Evolutionary conservation across 345 rosid species (phyloP).

Genomic region (Populus simonii): DNA sequence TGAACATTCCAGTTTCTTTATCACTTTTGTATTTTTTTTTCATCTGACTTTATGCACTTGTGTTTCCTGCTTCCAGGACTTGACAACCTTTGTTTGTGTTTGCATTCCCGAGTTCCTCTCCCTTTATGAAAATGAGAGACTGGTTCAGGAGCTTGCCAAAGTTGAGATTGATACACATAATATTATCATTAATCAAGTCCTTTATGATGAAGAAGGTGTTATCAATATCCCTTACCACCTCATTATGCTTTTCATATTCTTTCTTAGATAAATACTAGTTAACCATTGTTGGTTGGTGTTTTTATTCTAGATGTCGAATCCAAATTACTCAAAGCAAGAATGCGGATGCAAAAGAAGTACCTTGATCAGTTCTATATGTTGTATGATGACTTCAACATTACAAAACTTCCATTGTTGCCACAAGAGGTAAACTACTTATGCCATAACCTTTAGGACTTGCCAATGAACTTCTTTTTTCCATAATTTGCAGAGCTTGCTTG

Average conservation of each 20-base stretch:
- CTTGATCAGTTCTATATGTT: conserved; percentile 97
- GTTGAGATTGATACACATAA: conserved; percentile 97
- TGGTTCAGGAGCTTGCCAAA: conserved; percentile 97
- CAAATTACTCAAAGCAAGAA: conserved; percentile 87
- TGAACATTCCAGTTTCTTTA: neutral
- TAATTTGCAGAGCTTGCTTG: neutral
- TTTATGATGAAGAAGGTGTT: conserved; percentile 83
- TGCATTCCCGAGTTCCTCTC: conserved; percentile 99
- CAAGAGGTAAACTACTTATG: conserved; percentile 61
- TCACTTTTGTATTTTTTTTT: neutral
- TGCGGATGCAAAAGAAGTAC: conserved; percentile 97
- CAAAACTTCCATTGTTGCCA: conserved; percentile 91
- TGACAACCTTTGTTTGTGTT: conserved; percentile 94
- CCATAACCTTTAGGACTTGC: neutral
- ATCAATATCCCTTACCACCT: neutral
- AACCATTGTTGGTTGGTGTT: conserved; percentile 7
- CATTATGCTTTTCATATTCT: neutral
- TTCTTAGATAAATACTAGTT: conserved; percentile 4
- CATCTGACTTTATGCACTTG: conserved; percentile 1
- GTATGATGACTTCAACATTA: conserved; percentile 94
- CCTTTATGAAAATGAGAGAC: conserved; percentile 94
- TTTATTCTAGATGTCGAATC: conserved; percentile 65
- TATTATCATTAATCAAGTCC: conserved; percentile 93
- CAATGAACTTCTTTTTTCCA: neutral
- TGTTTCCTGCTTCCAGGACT: conserved; percentile 53